A percentile compares a stretch with the other conserved stretches of the same genome.
These are phyloP conservation scores for Athelia psychrophila DNA, from an alignment of 1,284 basidiomycete genomes.

Conservation along the genomic window DNA sequence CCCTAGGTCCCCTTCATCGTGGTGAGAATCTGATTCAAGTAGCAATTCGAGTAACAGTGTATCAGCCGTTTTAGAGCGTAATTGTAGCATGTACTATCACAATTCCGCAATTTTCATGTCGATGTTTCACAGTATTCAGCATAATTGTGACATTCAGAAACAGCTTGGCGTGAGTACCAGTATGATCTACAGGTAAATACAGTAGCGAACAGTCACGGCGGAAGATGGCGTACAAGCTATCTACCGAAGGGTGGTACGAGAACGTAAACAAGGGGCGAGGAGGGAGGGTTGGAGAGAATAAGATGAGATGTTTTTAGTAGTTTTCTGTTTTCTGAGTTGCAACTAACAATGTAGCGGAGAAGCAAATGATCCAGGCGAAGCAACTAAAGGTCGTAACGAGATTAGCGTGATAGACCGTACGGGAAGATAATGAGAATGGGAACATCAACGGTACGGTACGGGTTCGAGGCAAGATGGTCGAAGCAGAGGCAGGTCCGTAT, in stretches of 20 bases:
- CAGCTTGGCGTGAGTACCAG: no score
- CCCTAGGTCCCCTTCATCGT: conserved; percentile 71
- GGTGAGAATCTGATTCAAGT: conserved; percentile 40
- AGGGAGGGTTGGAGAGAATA: not conserved
- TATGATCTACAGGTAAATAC: no score
- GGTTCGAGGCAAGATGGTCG: no score
- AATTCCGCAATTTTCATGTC: not conserved
- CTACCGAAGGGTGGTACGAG: not conserved
- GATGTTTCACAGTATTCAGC: no score
- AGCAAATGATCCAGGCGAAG: not conserved
- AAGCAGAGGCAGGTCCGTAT: no score
- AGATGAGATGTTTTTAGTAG: not conserved
- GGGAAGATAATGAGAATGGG: conserved; percentile 20
- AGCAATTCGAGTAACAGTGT: conserved; percentile 2
- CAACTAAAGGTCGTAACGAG: conserved; percentile 2
- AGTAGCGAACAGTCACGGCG: not conserved
- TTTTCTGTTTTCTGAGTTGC: not conserved
- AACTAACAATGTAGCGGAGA: conserved; percentile 1
- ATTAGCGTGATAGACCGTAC: conserved; percentile 10
- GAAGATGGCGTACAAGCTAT: not conserved
- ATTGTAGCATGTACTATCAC: no score
- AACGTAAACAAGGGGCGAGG: not conserved
- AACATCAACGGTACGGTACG: not conserved
- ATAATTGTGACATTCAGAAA: no score
- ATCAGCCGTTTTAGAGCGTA: conserved; percentile 5